Conservation (phyloP, 108 stramenopile species). For the Nitzschia sp. region DNA sequence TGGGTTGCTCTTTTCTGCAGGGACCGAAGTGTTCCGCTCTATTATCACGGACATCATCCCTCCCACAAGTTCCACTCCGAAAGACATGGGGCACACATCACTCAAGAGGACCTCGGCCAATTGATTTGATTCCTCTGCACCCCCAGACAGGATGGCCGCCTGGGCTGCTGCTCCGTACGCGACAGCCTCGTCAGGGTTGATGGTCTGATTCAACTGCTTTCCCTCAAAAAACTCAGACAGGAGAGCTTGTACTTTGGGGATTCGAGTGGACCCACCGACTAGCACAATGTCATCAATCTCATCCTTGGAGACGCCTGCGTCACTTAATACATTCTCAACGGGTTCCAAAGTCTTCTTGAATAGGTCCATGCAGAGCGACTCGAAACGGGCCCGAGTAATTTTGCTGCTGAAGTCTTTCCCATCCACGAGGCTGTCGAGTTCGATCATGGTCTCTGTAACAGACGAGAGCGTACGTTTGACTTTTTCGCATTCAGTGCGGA, state of each 20-base stretch:
- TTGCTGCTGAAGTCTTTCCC: conserved; percentile 87
- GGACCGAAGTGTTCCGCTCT: conserved; percentile 82
- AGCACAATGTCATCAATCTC: conserved; percentile 96
- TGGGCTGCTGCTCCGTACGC: conserved; percentile 97
- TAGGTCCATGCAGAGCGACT: conserved; percentile 93
- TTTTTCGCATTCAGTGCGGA: conserved; percentile 87
- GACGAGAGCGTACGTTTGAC: conserved; percentile 88
- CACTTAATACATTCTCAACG: conserved; percentile 88
- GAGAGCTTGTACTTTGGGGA: conserved; percentile 91
- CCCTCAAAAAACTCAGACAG: conserved; percentile 94
- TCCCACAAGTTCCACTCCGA: conserved; percentile 91
- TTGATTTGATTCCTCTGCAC: conserved; percentile 54
- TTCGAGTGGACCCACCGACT: conserved; percentile 95
- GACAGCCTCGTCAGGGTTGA: conserved; percentile 98
- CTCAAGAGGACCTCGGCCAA: conserved; percentile 85
- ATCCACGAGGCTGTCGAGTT: conserved; percentile 82
- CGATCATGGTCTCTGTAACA: conserved; percentile 75
- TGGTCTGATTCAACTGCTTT: conserved; percentile 88
- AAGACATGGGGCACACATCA: conserved; percentile 92
- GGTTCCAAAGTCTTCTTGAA: conserved; percentile 96
- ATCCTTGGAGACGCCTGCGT: conserved; percentile 81
- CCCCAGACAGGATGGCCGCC: conserved; percentile 77
- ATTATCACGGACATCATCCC: conserved; percentile 89
- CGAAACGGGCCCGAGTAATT: conserved; percentile 95
- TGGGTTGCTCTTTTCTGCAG: conserved; percentile 86